phyloP scores from a whole-genome alignment of 2,329 filamentous ascomycete species.

The Corniculantispora saksenae region DNA sequence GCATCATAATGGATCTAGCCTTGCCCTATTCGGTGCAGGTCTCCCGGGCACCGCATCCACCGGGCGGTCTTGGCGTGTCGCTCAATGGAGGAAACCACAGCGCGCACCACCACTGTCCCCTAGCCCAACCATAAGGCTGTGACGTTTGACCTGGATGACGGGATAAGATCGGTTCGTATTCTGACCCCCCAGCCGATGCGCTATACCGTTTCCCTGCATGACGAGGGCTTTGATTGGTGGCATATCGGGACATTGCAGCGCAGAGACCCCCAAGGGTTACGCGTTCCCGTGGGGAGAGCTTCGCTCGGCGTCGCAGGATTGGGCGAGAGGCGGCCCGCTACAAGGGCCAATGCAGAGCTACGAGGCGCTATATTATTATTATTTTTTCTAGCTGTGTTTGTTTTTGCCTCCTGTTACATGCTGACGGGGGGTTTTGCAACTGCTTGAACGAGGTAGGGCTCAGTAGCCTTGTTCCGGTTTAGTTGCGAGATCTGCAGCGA shows the following conservation, averaged over 20 bases:
- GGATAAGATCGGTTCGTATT: conserved; percentile 1
- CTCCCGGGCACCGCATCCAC: background rate
- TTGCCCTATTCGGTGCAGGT: background rate
- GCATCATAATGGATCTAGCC: background rate
- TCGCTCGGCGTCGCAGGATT: background rate
- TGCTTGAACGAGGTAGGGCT: no score
- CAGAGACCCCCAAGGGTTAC: background rate
- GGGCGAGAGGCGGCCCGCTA: background rate
- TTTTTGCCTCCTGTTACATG: no score
- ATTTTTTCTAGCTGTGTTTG: no score
- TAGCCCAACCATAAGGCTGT: background rate
- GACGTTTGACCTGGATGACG: background rate
- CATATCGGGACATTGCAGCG: background rate
- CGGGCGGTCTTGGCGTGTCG: background rate
- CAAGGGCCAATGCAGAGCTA: background rate
- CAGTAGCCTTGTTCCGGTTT: no score
- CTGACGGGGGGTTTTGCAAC: no score
- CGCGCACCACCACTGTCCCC: background rate
- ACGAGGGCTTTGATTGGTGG: background rate
- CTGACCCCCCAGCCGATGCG: background rate
- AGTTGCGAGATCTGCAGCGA: no score
- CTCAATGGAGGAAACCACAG: background rate
- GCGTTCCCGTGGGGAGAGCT: background rate
- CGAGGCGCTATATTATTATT: background rate
- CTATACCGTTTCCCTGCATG: background rate